phyloP scores from a whole-genome alignment of 2,329 filamentous ascomycete genomes.

The Periconia digitata region DNA sequence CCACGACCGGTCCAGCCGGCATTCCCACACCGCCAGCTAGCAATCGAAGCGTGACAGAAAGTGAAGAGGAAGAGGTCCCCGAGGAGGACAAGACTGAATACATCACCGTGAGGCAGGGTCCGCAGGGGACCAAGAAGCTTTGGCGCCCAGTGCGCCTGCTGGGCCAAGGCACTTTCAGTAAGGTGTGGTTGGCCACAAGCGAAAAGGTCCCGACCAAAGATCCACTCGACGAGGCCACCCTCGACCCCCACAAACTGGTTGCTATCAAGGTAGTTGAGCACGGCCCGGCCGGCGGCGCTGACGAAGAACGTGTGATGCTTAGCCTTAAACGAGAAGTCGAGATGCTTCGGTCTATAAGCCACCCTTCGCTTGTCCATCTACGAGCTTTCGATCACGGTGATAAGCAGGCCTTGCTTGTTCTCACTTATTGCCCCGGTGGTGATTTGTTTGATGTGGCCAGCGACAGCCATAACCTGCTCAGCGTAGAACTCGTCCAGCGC shows the following conservation, averaged over 20 bases:
- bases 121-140: constrained; percentile 70
- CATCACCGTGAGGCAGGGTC: constrained; percentile 54
- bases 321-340: constrained; percentile 93
- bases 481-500: constrained; percentile 70
- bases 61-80: constrained; percentile 52
- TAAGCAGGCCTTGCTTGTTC: constrained; percentile 77
- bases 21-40: constrained; percentile 76
- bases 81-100: constrained; percentile 48
- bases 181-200: constrained; percentile 87
- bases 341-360: constrained; percentile 83
- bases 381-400: constrained; percentile 89
- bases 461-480: constrained; percentile 67
- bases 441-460: constrained; percentile 94
- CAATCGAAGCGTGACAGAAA: constrained; percentile 58
- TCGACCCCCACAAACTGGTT: constrained; percentile 78
- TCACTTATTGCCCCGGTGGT: constrained; percentile 91
- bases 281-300: constrained; percentile 88
- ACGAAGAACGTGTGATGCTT: constrained; percentile 89
- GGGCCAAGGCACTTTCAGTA: constrained; percentile 93
- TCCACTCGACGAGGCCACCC: constrained; percentile 50
- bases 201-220: constrained; percentile 55
- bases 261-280: constrained; percentile 96
- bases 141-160: constrained; percentile 81
- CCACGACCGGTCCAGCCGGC: constrained; percentile 47
- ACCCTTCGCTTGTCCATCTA: constrained; percentile 87